phyloP scores from a whole-genome alignment of 1,284 basidiomycete genomes.

The Ganoderma lingzhi region DNA sequence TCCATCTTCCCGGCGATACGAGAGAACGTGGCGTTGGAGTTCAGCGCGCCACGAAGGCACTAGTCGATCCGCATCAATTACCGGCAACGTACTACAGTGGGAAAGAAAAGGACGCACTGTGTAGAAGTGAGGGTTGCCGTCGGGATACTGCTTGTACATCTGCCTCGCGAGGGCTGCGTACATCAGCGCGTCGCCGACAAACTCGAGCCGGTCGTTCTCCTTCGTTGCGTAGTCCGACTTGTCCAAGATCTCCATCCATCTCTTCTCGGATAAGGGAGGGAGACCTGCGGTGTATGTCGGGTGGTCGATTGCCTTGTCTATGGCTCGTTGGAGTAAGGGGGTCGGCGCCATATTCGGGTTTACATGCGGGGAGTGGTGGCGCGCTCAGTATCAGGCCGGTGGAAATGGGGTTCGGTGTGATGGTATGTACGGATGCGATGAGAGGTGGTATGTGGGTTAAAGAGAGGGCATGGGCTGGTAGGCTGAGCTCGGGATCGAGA shows the following conservation, averaged over 20 bases:
- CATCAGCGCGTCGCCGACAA: slow-evolving; percentile 45
- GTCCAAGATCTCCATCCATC: slow-evolving; percentile 39
- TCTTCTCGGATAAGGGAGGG: slow-evolving; percentile 40
- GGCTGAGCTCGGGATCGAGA: background rate
- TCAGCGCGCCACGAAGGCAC: slow-evolving; percentile 36
- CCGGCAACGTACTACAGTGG: slow-evolving; percentile 6
- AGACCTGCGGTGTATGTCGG: slow-evolving; percentile 38
- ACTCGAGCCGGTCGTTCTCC: slow-evolving; percentile 45
- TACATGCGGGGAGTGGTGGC: background rate
- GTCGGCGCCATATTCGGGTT: slow-evolving; percentile 14
- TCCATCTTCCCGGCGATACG: slow-evolving; percentile 44
- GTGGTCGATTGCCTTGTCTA: slow-evolving; percentile 32
- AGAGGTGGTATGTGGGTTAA: background rate
- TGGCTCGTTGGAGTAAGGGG: slow-evolving; percentile 35
- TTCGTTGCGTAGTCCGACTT: slow-evolving; percentile 7
- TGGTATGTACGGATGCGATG: background rate
- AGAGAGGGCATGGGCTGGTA: background rate
- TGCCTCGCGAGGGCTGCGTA: slow-evolving; percentile 42
- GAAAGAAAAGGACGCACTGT: slow-evolving; percentile 37
- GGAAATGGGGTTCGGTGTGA: background rate
- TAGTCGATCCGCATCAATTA: slow-evolving; percentile 22
- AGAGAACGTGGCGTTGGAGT: slow-evolving; percentile 43
- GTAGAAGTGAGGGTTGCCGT: slow-evolving; percentile 40
- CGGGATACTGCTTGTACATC: slow-evolving; percentile 39
- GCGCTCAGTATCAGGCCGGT: background rate